phyloP scores from a whole-genome alignment of 495 filamentous ascomycete species.

The Penicillium cinerascens region DNA sequence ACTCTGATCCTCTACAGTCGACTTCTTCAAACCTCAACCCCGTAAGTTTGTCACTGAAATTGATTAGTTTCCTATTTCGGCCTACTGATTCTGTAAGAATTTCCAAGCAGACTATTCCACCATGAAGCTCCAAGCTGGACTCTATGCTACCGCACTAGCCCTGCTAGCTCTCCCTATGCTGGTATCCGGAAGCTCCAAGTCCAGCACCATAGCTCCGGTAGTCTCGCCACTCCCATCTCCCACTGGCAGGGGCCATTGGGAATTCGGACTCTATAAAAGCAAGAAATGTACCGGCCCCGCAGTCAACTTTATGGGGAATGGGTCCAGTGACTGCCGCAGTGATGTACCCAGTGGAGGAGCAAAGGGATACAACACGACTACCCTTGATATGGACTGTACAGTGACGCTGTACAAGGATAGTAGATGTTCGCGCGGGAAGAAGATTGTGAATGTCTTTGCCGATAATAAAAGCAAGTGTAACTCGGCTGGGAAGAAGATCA shows the following conservation, averaged over 20 bases:
- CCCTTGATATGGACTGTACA: conserved; percentile 9
- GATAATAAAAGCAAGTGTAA: conserved; percentile 1
- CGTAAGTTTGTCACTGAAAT: neutral
- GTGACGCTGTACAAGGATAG: conserved; percentile 14
- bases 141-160: neutral
- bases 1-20: neutral
- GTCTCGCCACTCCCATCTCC: neutral
- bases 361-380: neutral
- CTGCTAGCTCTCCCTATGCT: neutral
- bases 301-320: conserved; percentile 3
- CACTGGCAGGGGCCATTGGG: conserved; percentile 1
- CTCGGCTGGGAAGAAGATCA: neutral
- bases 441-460: neutral
- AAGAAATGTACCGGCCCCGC: conserved; percentile 1
- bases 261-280: conserved; percentile 12
- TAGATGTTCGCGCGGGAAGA: conserved; percentile 4
- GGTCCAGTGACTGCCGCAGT: conserved; percentile 5
- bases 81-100: neutral
- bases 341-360: conserved; percentile 4
- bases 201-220: neutral
- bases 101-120: neutral
- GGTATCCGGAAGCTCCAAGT: neutral
- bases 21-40: neutral
- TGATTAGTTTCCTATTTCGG: neutral
- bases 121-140: neutral